Conservation (phyloP, 1,284 basidiomycete genomes). For the Puccinia coronata region DNA sequence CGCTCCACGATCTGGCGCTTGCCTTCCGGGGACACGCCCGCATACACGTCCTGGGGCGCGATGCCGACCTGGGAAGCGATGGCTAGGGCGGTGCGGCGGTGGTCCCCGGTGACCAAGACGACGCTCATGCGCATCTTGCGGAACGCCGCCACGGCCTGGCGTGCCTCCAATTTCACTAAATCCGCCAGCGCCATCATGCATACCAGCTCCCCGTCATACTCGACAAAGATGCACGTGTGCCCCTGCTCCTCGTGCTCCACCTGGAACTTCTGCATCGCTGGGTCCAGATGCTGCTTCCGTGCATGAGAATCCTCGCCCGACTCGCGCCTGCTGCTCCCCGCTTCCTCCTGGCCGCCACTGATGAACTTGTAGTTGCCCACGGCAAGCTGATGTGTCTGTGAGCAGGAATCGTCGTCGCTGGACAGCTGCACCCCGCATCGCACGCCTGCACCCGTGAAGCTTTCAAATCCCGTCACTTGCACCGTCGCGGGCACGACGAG, state of each 20-base stretch:
- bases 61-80: conserved; percentile 86
- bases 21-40: conserved; percentile 86
- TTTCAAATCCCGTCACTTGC: conserved; percentile 70
- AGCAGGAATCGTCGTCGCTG: conserved; percentile 40
- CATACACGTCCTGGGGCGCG: conserved; percentile 74
- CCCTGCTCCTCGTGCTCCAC: conserved; percentile 69
- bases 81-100: conserved; percentile 75
- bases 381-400: not conserved
- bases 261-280: conserved; percentile 66
- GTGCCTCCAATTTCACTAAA: conserved; percentile 76
- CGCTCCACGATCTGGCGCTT: conserved; percentile 80
- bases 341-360: not conserved
- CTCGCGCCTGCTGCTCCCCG: not conserved
- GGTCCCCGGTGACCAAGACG: conserved; percentile 87
- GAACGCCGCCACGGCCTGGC: conserved; percentile 75
- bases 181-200: conserved; percentile 73
- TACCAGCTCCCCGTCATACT: conserved; percentile 62
- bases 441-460: conserved; percentile 84
- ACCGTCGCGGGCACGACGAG: conserved; percentile 58
- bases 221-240: conserved; percentile 81
- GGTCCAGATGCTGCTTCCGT: conserved; percentile 51
- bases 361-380: conserved; percentile 41
- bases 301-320: conserved; percentile 52
- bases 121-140: conserved; percentile 85
- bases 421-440: conserved; percentile 59